Base-by-base conservation (phyloP, 73 alveolate genomes). In the Diophrys appendiculata region DNA sequence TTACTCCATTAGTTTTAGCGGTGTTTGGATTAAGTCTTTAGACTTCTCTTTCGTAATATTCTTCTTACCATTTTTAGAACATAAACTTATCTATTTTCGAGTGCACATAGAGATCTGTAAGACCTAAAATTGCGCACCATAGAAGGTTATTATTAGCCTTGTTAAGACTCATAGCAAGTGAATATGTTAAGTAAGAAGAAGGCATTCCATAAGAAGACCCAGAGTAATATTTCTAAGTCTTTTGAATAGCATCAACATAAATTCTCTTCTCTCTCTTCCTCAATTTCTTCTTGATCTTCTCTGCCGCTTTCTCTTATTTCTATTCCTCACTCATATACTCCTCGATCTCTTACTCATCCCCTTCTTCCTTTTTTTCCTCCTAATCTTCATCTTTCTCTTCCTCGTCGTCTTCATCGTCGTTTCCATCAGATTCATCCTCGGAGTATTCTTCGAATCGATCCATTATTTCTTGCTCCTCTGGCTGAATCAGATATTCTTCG, bases 121-220 rank as follows among this genome's bases (percentile, higher is more conserved):
- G 76, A 33, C 97, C 97, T 26, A 94, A 69, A 54, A 94, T 92
- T 89, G 92, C 89, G 65, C 81, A 81, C 99, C 99, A 94, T 53
- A 94, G 88, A 76, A 81, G 79, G 75, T 89, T 92, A 72, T 69
- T 91, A 54, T 76, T 78, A 71, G 90, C 96, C 78, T 87, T 92
- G 78, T 91, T 92, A 24, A 90, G 83, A 35, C 71, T 81, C 68
- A 80, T 88, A 35, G 96, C 82, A 54, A 94, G 84, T 52, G 88
- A 80, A 87, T 94, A 94, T 89, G 83, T 80, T 1, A 88, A 86
- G 81, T 80, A 85, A 30, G 97, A 82, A 14, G 95, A 80, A 54
- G 94, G 83, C 69, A 82, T 83, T 32, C 95, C 90, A 77, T 82
- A 92, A 78, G 84, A 94, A 27, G 78, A 72, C 18, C 97, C 98